Evolutionary conservation across 345 rosid genomes (phyloP), one percentile per base, ranked within the genome.

Genomic region (Carallia brachiata): DNA sequence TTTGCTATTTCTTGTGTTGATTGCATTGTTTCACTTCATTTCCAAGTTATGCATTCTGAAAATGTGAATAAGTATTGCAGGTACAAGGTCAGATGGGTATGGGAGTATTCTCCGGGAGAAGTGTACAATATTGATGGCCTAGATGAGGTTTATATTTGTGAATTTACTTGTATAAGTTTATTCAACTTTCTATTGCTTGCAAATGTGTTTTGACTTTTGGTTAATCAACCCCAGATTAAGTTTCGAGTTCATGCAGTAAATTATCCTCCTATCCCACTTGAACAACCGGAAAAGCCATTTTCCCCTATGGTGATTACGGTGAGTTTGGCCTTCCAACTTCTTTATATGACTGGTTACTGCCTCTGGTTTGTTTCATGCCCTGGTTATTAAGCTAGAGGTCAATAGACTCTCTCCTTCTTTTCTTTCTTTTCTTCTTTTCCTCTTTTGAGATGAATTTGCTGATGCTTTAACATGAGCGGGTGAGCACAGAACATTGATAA

Each of bases 251-350:
- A 75, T 13, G 76, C 78, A 57, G 77, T 92, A 55, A 80, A 54
- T 39, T 90, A 77, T 81, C 93, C 90, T 70, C 58, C 92, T 61
- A 79, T 85, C 71, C 98, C 98, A 53, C 73, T 73, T 52, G 96
- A 89, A 76, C 85, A 78, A 67, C 76, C 77, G 23, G 88, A 86
- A 27, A 91, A 89, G 78, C 92, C 97, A 71, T 91, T 93, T 83
- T 90, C 96, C 65, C 91, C 96, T 39, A 91, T 91, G 98, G 84
- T 87, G 78, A 70, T 94, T 67, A 81, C 81, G 34, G 96, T 94
- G 82, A 89, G 98, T 82, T 58, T 63, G 52, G 65, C 32, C 52
- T 64, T 54, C 64, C n/a, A 65, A 68, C 32, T 56, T 62, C 37
- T 32, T 36, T 31, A 23, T 23, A 30, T 65, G 15, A 30, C 50